phyloP scores from a whole-genome alignment of 2,329 filamentous ascomycete genomes.

The Colletotrichum liriopes region DNA sequence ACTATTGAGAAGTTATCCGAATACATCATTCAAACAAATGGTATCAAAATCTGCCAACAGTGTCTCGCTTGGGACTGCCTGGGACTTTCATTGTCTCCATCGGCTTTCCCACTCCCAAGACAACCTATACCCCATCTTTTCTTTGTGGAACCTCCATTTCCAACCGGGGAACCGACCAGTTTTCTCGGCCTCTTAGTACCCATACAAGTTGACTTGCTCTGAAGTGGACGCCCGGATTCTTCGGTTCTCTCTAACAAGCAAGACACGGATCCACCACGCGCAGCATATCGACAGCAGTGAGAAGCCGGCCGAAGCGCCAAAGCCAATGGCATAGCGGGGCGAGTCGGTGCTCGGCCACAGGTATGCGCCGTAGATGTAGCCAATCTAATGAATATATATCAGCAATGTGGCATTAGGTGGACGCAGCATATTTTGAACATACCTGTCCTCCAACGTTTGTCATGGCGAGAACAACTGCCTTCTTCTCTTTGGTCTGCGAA shows the following conservation, averaged over 20 bases:
- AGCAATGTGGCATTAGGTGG: not conserved
- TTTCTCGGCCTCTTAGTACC: conserved; percentile 48
- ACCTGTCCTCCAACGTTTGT: conserved; percentile 62
- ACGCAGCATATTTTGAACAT: not conserved
- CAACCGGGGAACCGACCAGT: conserved; percentile 10
- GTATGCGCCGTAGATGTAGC: conserved; percentile 67
- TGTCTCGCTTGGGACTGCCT: not conserved
- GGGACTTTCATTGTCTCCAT: not conserved
- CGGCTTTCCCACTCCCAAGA: not conserved
- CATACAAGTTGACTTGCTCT: conserved; percentile 56
- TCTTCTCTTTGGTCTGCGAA: conserved; percentile 65
- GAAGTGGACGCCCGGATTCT: conserved; percentile 53
- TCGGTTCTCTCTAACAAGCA: conserved; percentile 60
- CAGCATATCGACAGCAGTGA: conserved; percentile 54
- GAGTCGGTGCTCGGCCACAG: conserved; percentile 63
- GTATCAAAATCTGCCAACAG: not conserved
- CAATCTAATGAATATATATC: conserved; percentile 49
- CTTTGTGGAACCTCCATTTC: no score
- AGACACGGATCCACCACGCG: conserved; percentile 60
- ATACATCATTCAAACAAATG: not conserved
- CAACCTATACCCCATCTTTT: not conserved
- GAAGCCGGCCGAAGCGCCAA: conserved; percentile 62
- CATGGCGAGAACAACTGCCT: conserved; percentile 63
- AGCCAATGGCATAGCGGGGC: conserved; percentile 62
- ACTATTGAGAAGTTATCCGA: not conserved